These are phyloP conservation scores for Angomonas desouzai DNA, from an alignment of 208 protist species.

Conservation along the genomic window DNA sequence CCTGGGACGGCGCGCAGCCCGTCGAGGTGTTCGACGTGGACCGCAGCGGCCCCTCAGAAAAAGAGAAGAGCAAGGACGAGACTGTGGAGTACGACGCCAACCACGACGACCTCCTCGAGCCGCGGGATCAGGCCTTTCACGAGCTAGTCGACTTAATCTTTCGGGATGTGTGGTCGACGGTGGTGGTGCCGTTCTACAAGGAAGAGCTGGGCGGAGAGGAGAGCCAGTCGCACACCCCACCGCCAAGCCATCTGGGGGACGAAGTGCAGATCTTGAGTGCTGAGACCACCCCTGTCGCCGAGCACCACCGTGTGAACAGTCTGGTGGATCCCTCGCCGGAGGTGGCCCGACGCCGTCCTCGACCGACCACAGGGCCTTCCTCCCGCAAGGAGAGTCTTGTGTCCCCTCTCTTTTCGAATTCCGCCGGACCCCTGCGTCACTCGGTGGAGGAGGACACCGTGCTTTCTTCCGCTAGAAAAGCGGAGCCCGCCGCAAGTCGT, in stretches of 20 bases:
- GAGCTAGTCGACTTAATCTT: slow-evolving; percentile 31
- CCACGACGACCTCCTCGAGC: not conserved
- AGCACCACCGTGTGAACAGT: not conserved
- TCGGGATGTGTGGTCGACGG: slow-evolving; percentile 27
- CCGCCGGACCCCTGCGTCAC: not conserved
- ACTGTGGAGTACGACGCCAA: not conserved
- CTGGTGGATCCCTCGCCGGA: not conserved
- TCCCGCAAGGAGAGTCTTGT: not conserved
- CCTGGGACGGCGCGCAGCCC: slow-evolving; percentile 14
- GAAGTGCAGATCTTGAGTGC: not conserved
- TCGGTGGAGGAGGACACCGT: not conserved
- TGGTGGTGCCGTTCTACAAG: slow-evolving; percentile 41
- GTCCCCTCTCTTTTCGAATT: not conserved
- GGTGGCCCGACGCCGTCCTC: not conserved
- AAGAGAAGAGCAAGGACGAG: too few relatives aligned
- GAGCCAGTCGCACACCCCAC: not conserved
- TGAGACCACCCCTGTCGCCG: not conserved
- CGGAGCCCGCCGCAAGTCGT: too few relatives aligned
- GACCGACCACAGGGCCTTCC: not conserved
- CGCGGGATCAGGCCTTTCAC: not conserved
- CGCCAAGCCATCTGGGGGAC: not conserved
- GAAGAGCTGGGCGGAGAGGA: not conserved
- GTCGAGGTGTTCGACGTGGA: slow-evolving; percentile 17
- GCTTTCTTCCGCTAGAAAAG: too few relatives aligned
- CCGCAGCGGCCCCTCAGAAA: not conserved